phyloP scores from a whole-genome alignment of 176 grass and related monocot species.

The Miscanthus lutarioriparius region DNA sequence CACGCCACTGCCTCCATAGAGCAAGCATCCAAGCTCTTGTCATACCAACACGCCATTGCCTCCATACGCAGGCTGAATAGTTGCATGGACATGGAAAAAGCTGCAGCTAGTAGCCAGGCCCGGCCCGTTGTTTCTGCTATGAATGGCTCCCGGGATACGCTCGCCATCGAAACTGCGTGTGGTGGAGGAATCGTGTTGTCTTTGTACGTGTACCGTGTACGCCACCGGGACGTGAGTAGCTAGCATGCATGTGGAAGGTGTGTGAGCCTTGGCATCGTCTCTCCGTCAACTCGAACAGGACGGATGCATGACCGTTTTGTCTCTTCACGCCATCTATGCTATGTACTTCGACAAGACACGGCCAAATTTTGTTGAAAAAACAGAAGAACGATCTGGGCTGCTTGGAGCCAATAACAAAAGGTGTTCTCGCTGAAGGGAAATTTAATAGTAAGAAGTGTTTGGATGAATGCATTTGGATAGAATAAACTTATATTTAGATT shows the following conservation, averaged over 20 bases:
- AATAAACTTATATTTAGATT: too few relatives aligned
- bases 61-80: too few relatives aligned
- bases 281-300: neutral
- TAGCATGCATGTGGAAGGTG: neutral
- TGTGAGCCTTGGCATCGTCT: neutral
- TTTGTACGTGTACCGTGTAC: neutral
- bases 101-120: neutral
- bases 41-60: too few relatives aligned
- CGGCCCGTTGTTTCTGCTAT: neutral
- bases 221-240: neutral
- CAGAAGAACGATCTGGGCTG: too few relatives aligned
- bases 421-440: too few relatives aligned
- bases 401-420: too few relatives aligned
- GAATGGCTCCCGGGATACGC: neutral
- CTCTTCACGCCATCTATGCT: neutral
- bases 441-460: too few relatives aligned
- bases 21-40: too few relatives aligned
- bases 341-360: neutral
- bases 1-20: too few relatives aligned
- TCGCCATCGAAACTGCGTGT: neutral
- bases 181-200: neutral
- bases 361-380: too few relatives aligned
- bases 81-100: conserved; percentile 13
- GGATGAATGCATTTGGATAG: too few relatives aligned
- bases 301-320: neutral